Conservation (phyloP, 1,284 basidiomycete species). For the Prillingera fragicola region DNA sequence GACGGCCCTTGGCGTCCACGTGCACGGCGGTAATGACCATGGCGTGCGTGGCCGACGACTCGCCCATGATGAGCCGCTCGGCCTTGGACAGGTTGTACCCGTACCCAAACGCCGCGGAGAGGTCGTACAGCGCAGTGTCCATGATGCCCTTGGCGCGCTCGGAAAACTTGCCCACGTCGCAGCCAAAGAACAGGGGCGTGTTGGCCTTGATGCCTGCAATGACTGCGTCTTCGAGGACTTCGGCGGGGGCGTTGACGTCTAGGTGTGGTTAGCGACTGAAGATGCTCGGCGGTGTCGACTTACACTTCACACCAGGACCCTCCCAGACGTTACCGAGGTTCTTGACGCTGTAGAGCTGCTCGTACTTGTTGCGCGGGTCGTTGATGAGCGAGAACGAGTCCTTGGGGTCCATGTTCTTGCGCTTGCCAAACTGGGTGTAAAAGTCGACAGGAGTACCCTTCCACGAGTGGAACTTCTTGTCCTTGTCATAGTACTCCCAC, state of each 20-base stretch:
- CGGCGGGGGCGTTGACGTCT: constrained; percentile 86
- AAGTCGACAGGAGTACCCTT: constrained; percentile 75
- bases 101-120: constrained; percentile 66
- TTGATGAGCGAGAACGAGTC: constrained; percentile 89
- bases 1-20: constrained; percentile 66
- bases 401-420: constrained; percentile 40
- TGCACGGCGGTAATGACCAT: constrained; percentile 91
- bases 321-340: constrained; percentile 89
- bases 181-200: constrained; percentile 89
- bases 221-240: constrained; percentile 71
- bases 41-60: constrained; percentile 58
- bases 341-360: constrained; percentile 84
- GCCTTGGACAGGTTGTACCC: constrained; percentile 66
- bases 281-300: constrained; percentile 33
- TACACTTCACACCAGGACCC: constrained; percentile 72
- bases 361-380: constrained; percentile 80
- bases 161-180: constrained; percentile 54
- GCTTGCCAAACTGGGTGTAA: constrained; percentile 52
- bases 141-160: constrained; percentile 62
- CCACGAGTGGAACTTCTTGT: constrained; percentile 68
- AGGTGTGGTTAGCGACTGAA: no score
- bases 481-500: constrained; percentile 84
- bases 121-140: constrained; percentile 77
- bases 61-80: constrained; percentile 69
- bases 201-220: constrained; percentile 83